Conservation (phyloP, 2,329 filamentous ascomycete species). For the Cladophialophora carrionii region DNA sequence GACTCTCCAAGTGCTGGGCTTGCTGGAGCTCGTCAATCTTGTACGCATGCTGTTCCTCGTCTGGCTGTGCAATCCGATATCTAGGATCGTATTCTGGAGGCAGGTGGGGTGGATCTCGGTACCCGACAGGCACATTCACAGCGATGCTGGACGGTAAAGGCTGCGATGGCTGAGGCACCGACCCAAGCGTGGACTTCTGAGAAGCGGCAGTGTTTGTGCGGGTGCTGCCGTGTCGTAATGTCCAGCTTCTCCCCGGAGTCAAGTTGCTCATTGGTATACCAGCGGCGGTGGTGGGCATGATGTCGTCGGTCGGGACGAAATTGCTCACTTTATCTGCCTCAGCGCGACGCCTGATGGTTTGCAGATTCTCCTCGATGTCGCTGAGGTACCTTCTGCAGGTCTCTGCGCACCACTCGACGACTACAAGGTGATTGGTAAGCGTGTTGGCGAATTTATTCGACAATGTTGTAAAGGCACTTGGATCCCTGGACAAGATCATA, state of each 20-base stretch:
- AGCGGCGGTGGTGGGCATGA: conserved; percentile 43
- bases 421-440: conserved; percentile 46
- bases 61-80: conserved; percentile 3
- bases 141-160: conserved; percentile 4
- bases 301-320: conserved; percentile 14
- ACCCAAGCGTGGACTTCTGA: not conserved
- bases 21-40: conserved; percentile 41
- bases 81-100: conserved; percentile 21
- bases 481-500: not conserved
- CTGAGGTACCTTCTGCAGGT: conserved; percentile 51
- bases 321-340: conserved; percentile 26
- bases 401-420: conserved; percentile 48
- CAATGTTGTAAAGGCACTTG: conserved; percentile 40
- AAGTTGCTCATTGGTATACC: conserved; percentile 45
- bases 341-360: conserved; percentile 41
- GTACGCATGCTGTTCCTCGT: conserved; percentile 33
- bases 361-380: conserved; percentile 19
- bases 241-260: conserved; percentile 8
- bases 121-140: conserved; percentile 3
- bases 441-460: conserved; percentile 45
- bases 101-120: conserved; percentile 8
- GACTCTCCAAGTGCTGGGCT: conserved; percentile 48
- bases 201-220: not conserved
- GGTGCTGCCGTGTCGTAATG: not conserved
- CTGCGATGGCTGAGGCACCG: not conserved